phyloP scores from a whole-genome alignment of 1,284 basidiomycete genomes.

The Trichosporon asahii region DNA sequence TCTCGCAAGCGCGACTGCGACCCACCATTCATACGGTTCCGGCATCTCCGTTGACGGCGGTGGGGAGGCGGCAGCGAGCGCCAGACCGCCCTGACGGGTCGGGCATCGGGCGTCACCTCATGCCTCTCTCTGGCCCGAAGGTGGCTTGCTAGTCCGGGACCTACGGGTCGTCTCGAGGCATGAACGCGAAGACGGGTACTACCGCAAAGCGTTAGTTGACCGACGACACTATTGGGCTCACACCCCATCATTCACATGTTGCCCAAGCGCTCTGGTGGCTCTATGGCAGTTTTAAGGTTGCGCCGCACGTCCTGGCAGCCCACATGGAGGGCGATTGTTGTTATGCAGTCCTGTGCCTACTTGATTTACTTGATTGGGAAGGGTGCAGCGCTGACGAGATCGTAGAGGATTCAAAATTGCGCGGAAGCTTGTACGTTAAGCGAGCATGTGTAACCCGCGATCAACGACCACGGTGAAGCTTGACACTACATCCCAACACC shows the following conservation, averaged over 20 bases:
- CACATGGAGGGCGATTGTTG: too few species aligned
- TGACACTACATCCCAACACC: too few species aligned
- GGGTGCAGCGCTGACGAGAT: too few species aligned
- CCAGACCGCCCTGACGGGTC: neutral
- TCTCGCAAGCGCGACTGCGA: neutral
- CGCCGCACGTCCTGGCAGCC: too few species aligned
- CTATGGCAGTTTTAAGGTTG: neutral
- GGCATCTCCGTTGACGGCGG: neutral
- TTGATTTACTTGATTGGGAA: neutral
- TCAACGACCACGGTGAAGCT: too few species aligned
- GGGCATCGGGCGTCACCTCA: neutral
- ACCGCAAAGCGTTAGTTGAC: neutral
- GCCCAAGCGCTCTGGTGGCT: neutral
- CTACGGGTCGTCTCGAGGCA: neutral
- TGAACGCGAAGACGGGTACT: too few species aligned
- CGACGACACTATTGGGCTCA: neutral
- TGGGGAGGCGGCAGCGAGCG: too few species aligned
- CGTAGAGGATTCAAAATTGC: neutral
- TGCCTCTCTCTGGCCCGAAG: neutral
- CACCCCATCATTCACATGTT: too few species aligned
- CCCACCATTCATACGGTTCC: neutral
- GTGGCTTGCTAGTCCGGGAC: neutral
- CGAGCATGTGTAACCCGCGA: neutral
- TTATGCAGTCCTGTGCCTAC: too few species aligned
- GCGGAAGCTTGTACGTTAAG: neutral